A percentile compares a stretch with the other conserved stretches of the same genome.
phyloP scores from a whole-genome alignment of 306 rosid species.

The Cajanus cajan region DNA sequence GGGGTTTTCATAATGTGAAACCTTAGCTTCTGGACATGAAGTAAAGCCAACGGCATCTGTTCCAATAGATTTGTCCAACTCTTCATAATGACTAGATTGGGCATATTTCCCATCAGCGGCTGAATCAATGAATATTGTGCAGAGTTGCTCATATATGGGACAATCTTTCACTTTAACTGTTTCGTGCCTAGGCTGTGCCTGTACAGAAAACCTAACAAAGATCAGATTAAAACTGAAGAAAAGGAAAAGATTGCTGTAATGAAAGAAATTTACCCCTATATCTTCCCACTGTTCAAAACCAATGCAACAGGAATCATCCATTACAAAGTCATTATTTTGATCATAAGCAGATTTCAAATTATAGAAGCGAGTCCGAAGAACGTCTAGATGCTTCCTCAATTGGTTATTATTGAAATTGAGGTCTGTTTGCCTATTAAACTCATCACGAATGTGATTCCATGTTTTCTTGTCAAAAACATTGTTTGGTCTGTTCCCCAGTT shows the following conservation, averaged over 20 bases:
- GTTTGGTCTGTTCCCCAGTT: constrained; percentile 74
- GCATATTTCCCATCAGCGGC: constrained; percentile 78
- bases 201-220: constrained; percentile 26
- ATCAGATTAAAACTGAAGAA: constrained; percentile 12
- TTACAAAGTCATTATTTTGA: constrained; percentile 60
- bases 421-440: constrained; percentile 69
- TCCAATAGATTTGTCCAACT: constrained; percentile 54
- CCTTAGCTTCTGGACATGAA: constrained; percentile 47
- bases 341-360: constrained; percentile 65
- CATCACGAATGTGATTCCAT: constrained; percentile 79
- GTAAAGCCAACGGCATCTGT: constrained; percentile 34
- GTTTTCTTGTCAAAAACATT: constrained; percentile 84
- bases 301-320: constrained; percentile 67
- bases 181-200: constrained; percentile 68
- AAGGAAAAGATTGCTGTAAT: neutral
- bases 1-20: constrained; percentile 39
- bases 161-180: constrained; percentile 63
- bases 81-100: constrained; percentile 80
- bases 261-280: constrained; percentile 51
- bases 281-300: constrained; percentile 79
- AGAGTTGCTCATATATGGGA: constrained; percentile 82
- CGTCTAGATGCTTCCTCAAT: constrained; percentile 88
- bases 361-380: constrained; percentile 75
- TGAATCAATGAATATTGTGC: constrained; percentile 71
- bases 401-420: constrained; percentile 89